Percentiles rank a stretch among this genome's conserved stretches.
Evolutionary conservation across 768 basidiomycete species (phyloP).

Genomic region (Psilocybe tampanensis): DNA sequence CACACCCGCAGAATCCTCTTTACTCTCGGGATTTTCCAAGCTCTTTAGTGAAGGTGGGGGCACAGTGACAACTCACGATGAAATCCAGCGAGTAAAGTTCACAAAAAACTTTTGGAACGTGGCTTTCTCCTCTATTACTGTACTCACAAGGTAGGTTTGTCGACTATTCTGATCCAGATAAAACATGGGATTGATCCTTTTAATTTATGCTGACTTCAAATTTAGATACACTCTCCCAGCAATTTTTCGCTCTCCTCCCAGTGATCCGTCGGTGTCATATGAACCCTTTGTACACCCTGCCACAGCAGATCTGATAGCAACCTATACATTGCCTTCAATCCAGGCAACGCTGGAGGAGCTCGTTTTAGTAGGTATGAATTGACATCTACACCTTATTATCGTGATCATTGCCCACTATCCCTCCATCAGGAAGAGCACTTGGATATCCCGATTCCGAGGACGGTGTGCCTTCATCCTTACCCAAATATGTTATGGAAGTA

Average conservation of each 20-base stretch:
- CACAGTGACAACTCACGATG: slow-evolving; percentile 46
- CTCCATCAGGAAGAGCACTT: slow-evolving; percentile 10
- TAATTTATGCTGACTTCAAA: no score
- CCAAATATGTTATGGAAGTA: slow-evolving; percentile 2
- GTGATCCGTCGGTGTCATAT: slow-evolving; percentile 3
- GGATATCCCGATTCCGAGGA: slow-evolving; percentile 10
- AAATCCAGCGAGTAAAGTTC: slow-evolving; percentile 67
- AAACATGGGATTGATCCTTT: no score
- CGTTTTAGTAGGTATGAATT: slow-evolving; percentile 30
- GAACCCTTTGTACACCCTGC: slow-evolving; percentile 27
- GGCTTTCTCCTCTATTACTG: slow-evolving; percentile 52
- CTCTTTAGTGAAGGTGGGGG: slow-evolving; percentile 53
- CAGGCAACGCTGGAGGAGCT: slow-evolving; percentile 44
- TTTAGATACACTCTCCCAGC: slow-evolving; percentile 11
- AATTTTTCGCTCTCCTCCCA: slow-evolving; percentile 12
- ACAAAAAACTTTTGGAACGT: slow-evolving; percentile 69
- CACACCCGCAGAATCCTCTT: slow-evolving; percentile 39
- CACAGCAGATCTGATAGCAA: slow-evolving; percentile 33
- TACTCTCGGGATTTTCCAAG: slow-evolving; percentile 46
- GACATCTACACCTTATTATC: not conserved
- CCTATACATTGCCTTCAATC: slow-evolving; percentile 37
- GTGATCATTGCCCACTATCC: no score
- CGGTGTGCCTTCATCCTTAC: slow-evolving; percentile 5
- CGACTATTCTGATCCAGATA: no score
- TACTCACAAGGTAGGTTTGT: slow-evolving; percentile 42